Base-by-base conservation (phyloP, 495 filamentous ascomycete species). In the Talaromyces wortmannii region DNA sequence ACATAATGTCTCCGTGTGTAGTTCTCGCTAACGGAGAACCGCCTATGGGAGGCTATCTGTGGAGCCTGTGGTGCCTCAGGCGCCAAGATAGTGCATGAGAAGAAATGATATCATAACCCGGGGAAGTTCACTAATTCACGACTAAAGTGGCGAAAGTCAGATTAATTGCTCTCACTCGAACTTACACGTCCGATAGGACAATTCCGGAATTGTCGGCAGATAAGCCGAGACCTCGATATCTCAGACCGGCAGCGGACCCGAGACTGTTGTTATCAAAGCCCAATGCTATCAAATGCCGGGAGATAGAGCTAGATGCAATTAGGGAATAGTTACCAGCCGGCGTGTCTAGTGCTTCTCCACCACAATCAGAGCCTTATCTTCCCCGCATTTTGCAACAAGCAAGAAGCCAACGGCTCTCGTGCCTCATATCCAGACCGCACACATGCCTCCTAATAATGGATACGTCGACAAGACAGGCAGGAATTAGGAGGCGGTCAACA, bases 401-500 rank as follows among this genome's bases (percentile, higher is more conserved):
- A 40, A 13, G 8, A 40, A 2, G 36, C 36, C 8, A 40, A 40
- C 23, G 23, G 23, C 23, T 23, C 4, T 4, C 23, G 23, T 23
- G 36, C 8, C 36, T 8, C 36, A 40, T 5, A 10, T 40, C 1
- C 8, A 1, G 36, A 40, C 8, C 36, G 36, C 13, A 8, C 36
- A 10, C 13, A 8, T 40, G 13, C 5, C 2, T 13, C 8, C 1
- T 40, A 5, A 18, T 29, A 54, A 46, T 54, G 31, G 45, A 17
- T 23, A 29, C 45, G 16, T 36, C 51, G 36, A 53, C 44, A 8
- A 57, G 51, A 18, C 56, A 60, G 50, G 44, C 58, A 13, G 56
- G 66, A 36, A 57, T 74, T 8, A 59, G 64, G 51, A 75, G 73
- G 50, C 63, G 71, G 55, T 70, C 70, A 2, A 57, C 65, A 12